Percentiles rank a stretch among this genome's conserved stretches.
Conservation (phyloP, 2,329 filamentous ascomycete genomes). For the Diaporthe sp. region DNA sequence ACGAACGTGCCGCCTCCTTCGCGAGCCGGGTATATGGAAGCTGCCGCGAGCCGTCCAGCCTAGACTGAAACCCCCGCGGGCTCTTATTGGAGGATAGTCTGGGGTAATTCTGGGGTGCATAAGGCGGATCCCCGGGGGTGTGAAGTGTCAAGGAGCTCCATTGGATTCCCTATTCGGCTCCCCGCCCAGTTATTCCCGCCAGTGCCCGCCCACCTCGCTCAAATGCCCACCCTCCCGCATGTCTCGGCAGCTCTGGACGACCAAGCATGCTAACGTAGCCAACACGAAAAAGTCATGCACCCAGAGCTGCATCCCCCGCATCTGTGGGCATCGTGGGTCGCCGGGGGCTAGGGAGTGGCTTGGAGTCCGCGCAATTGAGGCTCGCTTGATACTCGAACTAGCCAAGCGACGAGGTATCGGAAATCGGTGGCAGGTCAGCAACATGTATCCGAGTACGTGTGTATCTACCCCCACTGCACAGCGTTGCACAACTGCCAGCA, state of each 20-base stretch:
- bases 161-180: neutral
- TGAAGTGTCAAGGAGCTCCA: neutral
- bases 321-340: slow-evolving; percentile 7
- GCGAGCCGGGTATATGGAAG: slow-evolving; percentile 12
- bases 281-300: slow-evolving; percentile 14
- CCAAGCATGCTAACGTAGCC: slow-evolving; percentile 5
- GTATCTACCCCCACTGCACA: neutral
- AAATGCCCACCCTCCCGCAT: slow-evolving; percentile 3
- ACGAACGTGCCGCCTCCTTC: neutral
- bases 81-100: slow-evolving; percentile 26
- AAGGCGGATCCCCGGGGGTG: neutral
- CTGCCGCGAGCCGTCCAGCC: slow-evolving; percentile 12
- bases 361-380: slow-evolving; percentile 25
- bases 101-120: slow-evolving; percentile 33
- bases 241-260: slow-evolving; percentile 8
- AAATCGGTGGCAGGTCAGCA: slow-evolving; percentile 11
- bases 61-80: slow-evolving; percentile 22
- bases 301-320: slow-evolving; percentile 25
- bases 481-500: neutral
- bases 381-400: slow-evolving; percentile 14
- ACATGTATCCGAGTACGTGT: neutral
- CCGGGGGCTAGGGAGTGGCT: slow-evolving; percentile 19
- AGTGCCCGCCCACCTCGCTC: neutral
- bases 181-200: neutral
- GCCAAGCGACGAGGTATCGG: slow-evolving; percentile 10